Percentiles rank a stretch among this genome's conserved stretches.
These are phyloP conservation scores for Vitellaria paradoxa DNA, from an alignment of 179 eudicot genomes.

Conservation along the genomic window DNA sequence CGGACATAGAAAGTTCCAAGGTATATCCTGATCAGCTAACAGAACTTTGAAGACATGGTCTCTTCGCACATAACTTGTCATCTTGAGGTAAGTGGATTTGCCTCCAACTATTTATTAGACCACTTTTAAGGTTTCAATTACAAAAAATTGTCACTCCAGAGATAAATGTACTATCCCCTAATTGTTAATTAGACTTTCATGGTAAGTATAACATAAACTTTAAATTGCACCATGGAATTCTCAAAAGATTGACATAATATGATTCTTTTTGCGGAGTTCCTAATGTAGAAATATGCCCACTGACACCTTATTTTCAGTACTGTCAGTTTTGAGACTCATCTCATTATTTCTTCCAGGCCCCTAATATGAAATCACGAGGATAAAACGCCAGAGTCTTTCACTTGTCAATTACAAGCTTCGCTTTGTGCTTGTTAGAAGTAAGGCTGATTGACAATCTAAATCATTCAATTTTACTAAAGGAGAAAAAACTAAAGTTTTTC, in stretches of 20 bases:
- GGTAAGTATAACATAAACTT: background rate
- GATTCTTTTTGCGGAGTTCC: background rate
- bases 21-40: background rate
- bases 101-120: too few species aligned
- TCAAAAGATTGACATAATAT: slow-evolving; percentile 1
- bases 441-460: background rate
- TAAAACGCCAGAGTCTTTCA: background rate
- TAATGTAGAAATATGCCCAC: background rate
- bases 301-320: background rate
- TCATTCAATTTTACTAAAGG: background rate
- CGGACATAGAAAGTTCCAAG: background rate
- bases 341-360: background rate
- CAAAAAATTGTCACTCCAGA: too few species aligned
- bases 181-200: background rate
- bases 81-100: too few species aligned
- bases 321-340: slow-evolving; percentile 1
- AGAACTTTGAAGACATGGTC: background rate
- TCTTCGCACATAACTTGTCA: background rate
- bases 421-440: background rate
- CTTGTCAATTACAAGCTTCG: background rate
- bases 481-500: too few species aligned
- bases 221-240: background rate
- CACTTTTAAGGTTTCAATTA: too few species aligned
- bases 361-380: background rate
- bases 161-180: background rate